A percentile compares a stretch with the other conserved stretches of the same genome.
phyloP scores from a whole-genome alignment of 2,329 filamentous ascomycete genomes.

The Didymella segeticola region DNA sequence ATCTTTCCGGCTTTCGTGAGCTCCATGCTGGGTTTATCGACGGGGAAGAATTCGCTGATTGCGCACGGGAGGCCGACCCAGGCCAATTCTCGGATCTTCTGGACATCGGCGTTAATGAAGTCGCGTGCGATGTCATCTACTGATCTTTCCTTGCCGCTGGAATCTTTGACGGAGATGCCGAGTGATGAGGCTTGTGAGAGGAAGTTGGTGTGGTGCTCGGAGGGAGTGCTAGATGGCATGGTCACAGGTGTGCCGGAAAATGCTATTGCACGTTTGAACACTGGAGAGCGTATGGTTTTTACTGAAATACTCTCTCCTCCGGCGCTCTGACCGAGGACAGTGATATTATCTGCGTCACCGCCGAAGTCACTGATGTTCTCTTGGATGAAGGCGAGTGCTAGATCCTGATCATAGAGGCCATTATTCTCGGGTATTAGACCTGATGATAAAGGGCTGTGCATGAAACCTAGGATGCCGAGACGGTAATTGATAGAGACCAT shows the following conservation, averaged over 20 bases:
- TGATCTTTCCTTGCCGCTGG: not conserved
- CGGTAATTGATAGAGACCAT: slow-evolving; percentile 31
- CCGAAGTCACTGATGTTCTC: slow-evolving; percentile 45
- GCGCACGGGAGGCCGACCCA: slow-evolving; percentile 25
- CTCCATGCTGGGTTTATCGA: slow-evolving; percentile 17
- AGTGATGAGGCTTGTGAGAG: slow-evolving; percentile 11
- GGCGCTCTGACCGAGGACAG: slow-evolving; percentile 54
- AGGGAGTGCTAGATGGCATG: slow-evolving; percentile 22
- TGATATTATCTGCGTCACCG: slow-evolving; percentile 44
- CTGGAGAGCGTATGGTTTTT: slow-evolving; percentile 14
- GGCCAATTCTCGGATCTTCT: slow-evolving; percentile 17
- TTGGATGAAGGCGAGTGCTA: slow-evolving; percentile 47
- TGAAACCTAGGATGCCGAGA: slow-evolving; percentile 33
- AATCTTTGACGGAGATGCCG: slow-evolving; percentile 1
- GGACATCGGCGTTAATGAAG: slow-evolving; percentile 10
- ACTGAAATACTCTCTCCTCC: slow-evolving; percentile 45
- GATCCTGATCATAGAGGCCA: slow-evolving; percentile 41
- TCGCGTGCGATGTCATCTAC: slow-evolving; percentile 8
- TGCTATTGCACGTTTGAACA: slow-evolving; percentile 25
- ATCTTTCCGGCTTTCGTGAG: slow-evolving; percentile 1
- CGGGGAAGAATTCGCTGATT: slow-evolving; percentile 15
- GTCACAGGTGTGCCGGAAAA: slow-evolving; percentile 24
- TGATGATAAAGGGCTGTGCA: slow-evolving; percentile 55
- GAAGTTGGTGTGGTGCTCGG: slow-evolving; percentile 22
- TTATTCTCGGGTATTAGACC: slow-evolving; percentile 34